Conservation (phyloP, 495 filamentous ascomycete species). For the Annulohypoxylon maeteangense region DNA sequence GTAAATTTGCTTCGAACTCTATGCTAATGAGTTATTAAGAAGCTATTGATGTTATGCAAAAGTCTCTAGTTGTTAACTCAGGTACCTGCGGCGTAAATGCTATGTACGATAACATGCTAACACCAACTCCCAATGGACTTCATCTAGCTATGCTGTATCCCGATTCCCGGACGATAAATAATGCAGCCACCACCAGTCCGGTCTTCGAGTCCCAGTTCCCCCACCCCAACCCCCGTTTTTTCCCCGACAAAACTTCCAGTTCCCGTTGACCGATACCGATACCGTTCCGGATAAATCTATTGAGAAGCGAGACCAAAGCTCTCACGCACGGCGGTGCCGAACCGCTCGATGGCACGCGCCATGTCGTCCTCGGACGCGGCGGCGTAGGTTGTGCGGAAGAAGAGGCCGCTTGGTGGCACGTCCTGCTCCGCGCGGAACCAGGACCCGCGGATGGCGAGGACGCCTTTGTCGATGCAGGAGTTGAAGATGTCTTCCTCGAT, state of each 20-base stretch:
- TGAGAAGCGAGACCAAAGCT: conserved; percentile 59
- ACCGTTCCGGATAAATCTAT: background rate
- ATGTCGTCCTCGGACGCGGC: conserved; percentile 80
- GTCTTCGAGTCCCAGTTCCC: background rate
- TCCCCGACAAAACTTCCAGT: background rate
- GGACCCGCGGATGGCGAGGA: conserved; percentile 81
- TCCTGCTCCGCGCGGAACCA: conserved; percentile 82
- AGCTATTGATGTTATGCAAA: background rate
- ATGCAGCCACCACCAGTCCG: background rate
- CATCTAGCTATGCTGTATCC: background rate
- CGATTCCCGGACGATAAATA: background rate
- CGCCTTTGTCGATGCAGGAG: conserved; percentile 72
- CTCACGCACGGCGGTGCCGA: conserved; percentile 74
- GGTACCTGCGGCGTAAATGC: background rate
- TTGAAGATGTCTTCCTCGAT: conserved; percentile 91
- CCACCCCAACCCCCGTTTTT: background rate
- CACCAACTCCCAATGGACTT: background rate
- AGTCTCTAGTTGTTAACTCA: background rate
- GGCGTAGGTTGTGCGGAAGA: conserved; percentile 91
- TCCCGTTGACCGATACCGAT: background rate
- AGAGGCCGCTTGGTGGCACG: conserved; percentile 63
- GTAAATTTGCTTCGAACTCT: background rate
- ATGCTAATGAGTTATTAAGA: background rate
- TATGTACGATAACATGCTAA: background rate
- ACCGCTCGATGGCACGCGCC: conserved; percentile 78